Conservation (phyloP, 2,329 filamentous ascomycete species). For the Exophiala aquamarina region DNA sequence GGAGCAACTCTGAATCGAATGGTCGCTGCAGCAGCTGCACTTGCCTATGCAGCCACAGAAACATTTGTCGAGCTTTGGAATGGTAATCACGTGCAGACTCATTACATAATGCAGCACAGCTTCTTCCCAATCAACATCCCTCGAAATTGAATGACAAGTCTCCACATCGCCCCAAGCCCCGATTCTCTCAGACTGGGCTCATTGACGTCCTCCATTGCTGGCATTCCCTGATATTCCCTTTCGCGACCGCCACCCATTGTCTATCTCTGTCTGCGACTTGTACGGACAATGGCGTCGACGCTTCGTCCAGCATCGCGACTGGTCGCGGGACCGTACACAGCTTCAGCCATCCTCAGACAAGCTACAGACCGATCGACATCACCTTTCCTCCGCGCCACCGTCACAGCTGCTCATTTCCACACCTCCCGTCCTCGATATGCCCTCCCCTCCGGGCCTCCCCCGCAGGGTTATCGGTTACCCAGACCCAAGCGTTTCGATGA, state of each 20-base stretch:
- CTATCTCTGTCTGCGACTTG: slow-evolving; percentile 20
- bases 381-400: slow-evolving; percentile 44
- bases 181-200: slow-evolving; percentile 1
- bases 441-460: slow-evolving; percentile 74
- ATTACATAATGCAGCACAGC: background rate
- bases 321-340: slow-evolving; percentile 41
- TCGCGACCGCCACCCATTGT: slow-evolving; percentile 25
- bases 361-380: slow-evolving; percentile 31
- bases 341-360: slow-evolving; percentile 26
- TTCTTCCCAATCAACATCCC: no score
- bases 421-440: slow-evolving; percentile 61
- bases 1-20: no score
- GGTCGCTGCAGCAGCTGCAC: no score
- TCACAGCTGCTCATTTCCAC: slow-evolving; percentile 57
- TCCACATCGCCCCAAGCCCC: slow-evolving; percentile 1
- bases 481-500: slow-evolving; percentile 77
- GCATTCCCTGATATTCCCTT: background rate
- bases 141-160: background rate
- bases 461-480: slow-evolving; percentile 76
- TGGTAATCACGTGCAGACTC: background rate
- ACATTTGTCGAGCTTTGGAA: no score
- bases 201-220: slow-evolving; percentile 33
- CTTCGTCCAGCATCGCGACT: slow-evolving; percentile 43
- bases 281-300: slow-evolving; percentile 44
- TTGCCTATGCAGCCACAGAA: no score